A percentile compares a stretch with the other conserved stretches of the same genome.
phyloP scores from a whole-genome alignment of 805 yeast genomes.

The Candida odintsovae region DNA sequence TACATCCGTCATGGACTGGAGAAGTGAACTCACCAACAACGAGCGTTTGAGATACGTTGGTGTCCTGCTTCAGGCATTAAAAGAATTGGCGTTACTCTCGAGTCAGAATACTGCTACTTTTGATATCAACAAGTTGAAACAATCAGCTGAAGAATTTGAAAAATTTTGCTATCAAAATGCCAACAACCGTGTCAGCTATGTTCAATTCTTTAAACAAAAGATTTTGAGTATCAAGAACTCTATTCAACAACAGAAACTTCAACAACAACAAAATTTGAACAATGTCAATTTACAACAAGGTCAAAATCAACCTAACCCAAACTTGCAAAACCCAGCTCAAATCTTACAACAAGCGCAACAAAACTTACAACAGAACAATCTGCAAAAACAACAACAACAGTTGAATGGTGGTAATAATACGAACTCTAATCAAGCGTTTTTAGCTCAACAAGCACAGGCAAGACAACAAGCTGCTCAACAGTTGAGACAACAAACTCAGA shows the following conservation, averaged over 20 bases:
- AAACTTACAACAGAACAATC: conserved; percentile 17
- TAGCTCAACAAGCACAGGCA: conserved; percentile 46
- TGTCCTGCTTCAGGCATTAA: conserved; percentile 18
- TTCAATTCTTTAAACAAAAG: conserved; percentile 34
- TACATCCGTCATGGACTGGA: conserved; percentile 23
- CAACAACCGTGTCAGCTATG: conserved; percentile 51
- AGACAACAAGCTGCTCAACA: conserved; percentile 44
- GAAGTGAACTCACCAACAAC: conserved; percentile 15
- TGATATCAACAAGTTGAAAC: conserved; percentile 38
- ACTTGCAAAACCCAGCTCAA: conserved; percentile 1
- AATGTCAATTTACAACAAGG: conserved; percentile 28
- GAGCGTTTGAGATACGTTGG: conserved; percentile 22
- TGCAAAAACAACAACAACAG: conserved; percentile 21
- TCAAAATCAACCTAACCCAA: conserved; percentile 29
- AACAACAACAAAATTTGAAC: conserved; percentile 33
- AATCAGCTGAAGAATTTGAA: conserved; percentile 67
- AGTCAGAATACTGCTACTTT: conserved; percentile 11
- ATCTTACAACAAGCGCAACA: conserved; percentile 7
- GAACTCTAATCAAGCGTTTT: conserved; percentile 29
- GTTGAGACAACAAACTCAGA: conserved; percentile 18
- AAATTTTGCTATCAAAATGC: conserved; percentile 57
- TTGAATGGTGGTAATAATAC: conserved; percentile 12
- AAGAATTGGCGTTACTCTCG: conserved; percentile 18
- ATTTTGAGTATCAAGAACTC: conserved; percentile 21
- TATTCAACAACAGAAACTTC: conserved; percentile 16